Percentiles rank a stretch among this genome's conserved stretches.
Conservation (phyloP, 192 early-diverging fungal species). For the Backusella liffmaniae region DNA sequence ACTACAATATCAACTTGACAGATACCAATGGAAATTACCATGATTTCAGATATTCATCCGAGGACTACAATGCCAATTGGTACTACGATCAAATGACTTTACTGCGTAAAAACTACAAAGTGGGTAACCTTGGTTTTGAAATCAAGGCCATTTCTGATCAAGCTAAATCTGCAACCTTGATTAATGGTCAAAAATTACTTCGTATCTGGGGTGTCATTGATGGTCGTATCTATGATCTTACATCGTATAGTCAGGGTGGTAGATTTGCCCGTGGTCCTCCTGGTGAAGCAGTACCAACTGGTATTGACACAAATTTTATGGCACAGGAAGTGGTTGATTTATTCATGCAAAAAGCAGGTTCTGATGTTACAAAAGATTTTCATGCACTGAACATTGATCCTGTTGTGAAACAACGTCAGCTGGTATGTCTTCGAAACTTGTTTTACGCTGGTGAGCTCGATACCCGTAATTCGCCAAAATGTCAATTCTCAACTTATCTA, state of each 20-base stretch:
- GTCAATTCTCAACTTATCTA: constrained; percentile 67
- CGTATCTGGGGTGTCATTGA: constrained; percentile 58
- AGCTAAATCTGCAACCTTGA: constrained; percentile 44
- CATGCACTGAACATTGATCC: constrained; percentile 17
- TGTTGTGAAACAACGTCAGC: constrained; percentile 25
- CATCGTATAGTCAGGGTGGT: constrained; percentile 53
- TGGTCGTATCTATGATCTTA: constrained; percentile 66
- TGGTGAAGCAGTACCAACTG: constrained; percentile 22
- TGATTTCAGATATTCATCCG: constrained; percentile 29
- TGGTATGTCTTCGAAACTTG: constrained; percentile 59
- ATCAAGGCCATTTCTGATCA: constrained; percentile 56
- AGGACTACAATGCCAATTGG: constrained; percentile 18
- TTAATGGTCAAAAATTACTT: constrained; percentile 68
- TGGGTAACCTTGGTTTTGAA: constrained; percentile 62
- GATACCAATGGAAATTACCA: constrained; percentile 22
- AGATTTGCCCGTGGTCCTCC: constrained; percentile 34
- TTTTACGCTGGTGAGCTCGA: constrained; percentile 73
- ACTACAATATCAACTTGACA: constrained; percentile 47
- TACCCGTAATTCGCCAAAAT: constrained; percentile 54
- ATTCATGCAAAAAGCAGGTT: constrained; percentile 45
- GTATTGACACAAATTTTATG: constrained; percentile 44
- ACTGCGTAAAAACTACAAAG: constrained; percentile 49
- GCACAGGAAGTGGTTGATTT: constrained; percentile 35
- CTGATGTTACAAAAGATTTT: constrained; percentile 49
- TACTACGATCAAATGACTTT: constrained; percentile 45